A percentile compares a stretch with the other conserved stretches of the same genome.
phyloP scores from a whole-genome alignment of 225 moss, liverwort and hornwort species.

The Physcomitrium patens region DNA sequence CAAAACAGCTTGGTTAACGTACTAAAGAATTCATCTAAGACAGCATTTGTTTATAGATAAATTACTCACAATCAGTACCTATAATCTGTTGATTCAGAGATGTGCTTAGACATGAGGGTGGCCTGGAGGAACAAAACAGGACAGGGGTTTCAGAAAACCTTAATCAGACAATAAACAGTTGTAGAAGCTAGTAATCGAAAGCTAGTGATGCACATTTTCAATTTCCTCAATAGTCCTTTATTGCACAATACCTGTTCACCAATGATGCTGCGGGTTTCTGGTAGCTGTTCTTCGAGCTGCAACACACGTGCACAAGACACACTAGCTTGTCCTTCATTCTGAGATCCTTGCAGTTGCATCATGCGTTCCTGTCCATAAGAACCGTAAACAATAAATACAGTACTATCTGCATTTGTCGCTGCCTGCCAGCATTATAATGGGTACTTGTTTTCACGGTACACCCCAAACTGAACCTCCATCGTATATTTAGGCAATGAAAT shows the following conservation, averaged over 20 bases:
- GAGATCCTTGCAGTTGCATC: constrained; percentile 78
- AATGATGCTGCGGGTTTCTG: constrained; percentile 42
- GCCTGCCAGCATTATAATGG: background rate
- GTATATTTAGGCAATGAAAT: background rate
- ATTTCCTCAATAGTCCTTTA: constrained; percentile 17
- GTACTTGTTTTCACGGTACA: too few relatives aligned
- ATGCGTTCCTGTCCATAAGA: constrained; percentile 70
- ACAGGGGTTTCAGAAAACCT: constrained; percentile 28
- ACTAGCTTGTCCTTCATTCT: constrained; percentile 47
- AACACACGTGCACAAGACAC: constrained; percentile 45
- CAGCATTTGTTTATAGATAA: constrained; percentile 22
- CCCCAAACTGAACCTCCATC: background rate
- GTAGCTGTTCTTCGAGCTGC: constrained; percentile 56
- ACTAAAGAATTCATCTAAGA: constrained; percentile 12
- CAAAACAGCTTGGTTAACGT: constrained; percentile 1
- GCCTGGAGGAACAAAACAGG: constrained; percentile 38
- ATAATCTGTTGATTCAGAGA: constrained; percentile 42
- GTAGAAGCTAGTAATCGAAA: constrained; percentile 13
- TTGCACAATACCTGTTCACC: constrained; percentile 48
- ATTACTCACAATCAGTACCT: constrained; percentile 38
- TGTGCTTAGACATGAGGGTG: constrained; percentile 43
- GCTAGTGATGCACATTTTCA: constrained; percentile 20
- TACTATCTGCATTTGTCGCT: background rate
- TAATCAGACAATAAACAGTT: constrained; percentile 29
- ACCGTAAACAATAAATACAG: background rate